A percentile compares a stretch with the other conserved stretches of the same genome.
Conservation (phyloP, 345 rosid genomes). For the Streptanthus diversifolius region DNA sequence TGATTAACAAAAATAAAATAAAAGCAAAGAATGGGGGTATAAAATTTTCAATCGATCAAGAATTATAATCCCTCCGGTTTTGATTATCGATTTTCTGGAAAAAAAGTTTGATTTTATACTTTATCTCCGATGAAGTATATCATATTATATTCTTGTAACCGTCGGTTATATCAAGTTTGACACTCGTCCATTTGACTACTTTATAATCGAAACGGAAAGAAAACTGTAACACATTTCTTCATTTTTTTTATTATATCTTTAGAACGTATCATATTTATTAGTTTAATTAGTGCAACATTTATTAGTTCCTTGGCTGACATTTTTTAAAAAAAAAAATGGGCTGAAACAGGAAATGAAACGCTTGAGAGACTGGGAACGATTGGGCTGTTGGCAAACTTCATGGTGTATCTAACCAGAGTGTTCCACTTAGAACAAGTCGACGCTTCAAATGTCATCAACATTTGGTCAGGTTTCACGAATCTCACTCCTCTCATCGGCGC, state of each 20-base stretch:
- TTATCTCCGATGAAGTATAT: background rate
- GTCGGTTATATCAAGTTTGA: slow-evolving; percentile 15
- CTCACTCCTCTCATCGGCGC: slow-evolving; percentile 66
- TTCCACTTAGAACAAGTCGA: slow-evolving; percentile 57
- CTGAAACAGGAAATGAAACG: slow-evolving; percentile 57
- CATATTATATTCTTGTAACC: slow-evolving; percentile 15
- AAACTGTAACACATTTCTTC: background rate
- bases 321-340: background rate
- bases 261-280: background rate
- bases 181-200: background rate
- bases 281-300: background rate
- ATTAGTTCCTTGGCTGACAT: background rate
- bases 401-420: slow-evolving; percentile 56
- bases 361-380: slow-evolving; percentile 72
- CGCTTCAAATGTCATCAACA: slow-evolving; percentile 49
- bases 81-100: no score
- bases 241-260: background rate
- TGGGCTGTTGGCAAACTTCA: slow-evolving; percentile 54
- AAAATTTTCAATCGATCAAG: background rate
- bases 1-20: background rate
- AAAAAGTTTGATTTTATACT: background rate
- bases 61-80: no score
- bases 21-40: background rate
- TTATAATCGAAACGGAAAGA: background rate
- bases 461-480: slow-evolving; percentile 66